phyloP scores from a whole-genome alignment of 148 eudicot genomes.

The Beta vulgaris region DNA sequence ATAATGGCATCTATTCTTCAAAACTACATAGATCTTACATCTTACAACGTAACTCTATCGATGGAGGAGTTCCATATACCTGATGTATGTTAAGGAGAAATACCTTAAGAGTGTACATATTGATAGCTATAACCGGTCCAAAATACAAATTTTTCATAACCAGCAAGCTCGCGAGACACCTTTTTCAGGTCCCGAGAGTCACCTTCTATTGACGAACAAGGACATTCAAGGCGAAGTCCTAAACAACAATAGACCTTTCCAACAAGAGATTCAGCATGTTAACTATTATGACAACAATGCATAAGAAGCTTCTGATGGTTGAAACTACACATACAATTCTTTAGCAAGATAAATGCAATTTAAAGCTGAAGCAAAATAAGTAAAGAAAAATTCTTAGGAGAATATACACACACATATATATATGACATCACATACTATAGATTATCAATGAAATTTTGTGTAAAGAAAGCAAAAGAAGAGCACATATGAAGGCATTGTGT shows the following conservation, averaged over 20 bases:
- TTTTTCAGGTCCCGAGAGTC: not conserved
- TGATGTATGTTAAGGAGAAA: not conserved
- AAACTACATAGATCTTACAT: not conserved
- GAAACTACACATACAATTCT: not conserved
- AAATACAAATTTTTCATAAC: conserved; percentile 1
- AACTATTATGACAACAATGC: not conserved
- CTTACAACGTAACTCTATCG: too few species aligned
- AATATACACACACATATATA: too few species aligned
- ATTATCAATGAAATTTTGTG: conserved; percentile 7
- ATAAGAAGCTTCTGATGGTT: not conserved
- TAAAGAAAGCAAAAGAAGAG: conserved; percentile 6
- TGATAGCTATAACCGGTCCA: not conserved
- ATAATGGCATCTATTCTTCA: too few species aligned
- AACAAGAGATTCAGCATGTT: not conserved
- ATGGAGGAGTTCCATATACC: too few species aligned
- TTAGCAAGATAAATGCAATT: not conserved
- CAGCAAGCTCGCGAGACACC: not conserved
- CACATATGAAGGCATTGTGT: conserved; percentile 28
- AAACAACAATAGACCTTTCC: not conserved
- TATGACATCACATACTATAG: not conserved
- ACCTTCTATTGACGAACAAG: not conserved
- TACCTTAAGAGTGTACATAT: not conserved
- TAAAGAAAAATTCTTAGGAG: not conserved
- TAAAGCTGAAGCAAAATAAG: not conserved
- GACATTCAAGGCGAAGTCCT: not conserved